Evolutionary conservation across 345 rosid species (phyloP), one percentile per base, ranked within the genome.

Genomic region (Eucalyptus fibrosa): DNA sequence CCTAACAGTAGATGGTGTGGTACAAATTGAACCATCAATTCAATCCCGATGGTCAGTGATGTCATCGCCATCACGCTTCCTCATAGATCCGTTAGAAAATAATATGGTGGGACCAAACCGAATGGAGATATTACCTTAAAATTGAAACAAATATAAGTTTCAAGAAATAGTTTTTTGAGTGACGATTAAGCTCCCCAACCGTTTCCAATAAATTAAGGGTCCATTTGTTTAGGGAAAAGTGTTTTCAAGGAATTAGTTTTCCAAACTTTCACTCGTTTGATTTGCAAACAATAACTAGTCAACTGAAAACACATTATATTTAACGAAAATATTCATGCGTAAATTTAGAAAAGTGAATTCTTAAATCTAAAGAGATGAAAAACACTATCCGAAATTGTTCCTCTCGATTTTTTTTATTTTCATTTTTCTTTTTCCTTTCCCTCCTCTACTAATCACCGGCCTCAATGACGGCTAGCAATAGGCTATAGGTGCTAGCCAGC

Each of bases 401-500:
- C 28, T 24, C 2, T 2, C 3, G 0, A 56, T 59, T 59, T 59
- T 0, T 26, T 56, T 24, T 56, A 0, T 2, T 23, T 56, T 10
- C 1, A 0, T 9, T 24, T 56, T 24, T 24, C 7, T 24, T 59
- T 59, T 59, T 10, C 3, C 65, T 21, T 59, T 59, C 7, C 7
- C n/a, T 24, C 30, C 13, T 2, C 14, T 24, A 0, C 30, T 11
- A 26, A n/a, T 10, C 65, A 26, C 1, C 0, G 7, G 14, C 65
- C 12, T 24, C 0, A 0, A 26, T 26, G 30, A 59, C 2, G 1
- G 7, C 30, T 53, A 53, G 59, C 59, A 53, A 3, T 53, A 53
- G 59, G 5, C 26, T 53, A 53, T 3, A 53, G 11, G 26, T 53
- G 59, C 1, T 4, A 1, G 59, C 5, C 0, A 0, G 0, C 26